Conservation (phyloP, 257 asterid genomes). For the Sherardia arvensis region DNA sequence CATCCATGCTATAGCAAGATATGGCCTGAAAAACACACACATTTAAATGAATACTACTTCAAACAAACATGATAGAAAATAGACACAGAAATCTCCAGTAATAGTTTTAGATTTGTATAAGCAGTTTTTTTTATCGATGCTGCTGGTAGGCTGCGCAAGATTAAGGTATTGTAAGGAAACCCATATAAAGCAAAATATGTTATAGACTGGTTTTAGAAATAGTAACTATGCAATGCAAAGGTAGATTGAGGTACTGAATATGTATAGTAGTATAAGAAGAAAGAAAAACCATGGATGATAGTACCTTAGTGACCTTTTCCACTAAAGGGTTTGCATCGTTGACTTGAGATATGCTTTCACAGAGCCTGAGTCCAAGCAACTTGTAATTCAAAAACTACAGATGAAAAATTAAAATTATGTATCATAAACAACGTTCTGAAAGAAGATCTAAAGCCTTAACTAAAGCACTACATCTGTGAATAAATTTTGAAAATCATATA, state of each 20-base stretch:
- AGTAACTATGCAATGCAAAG: not conserved
- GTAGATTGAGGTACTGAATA: not conserved
- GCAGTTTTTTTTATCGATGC: not conserved
- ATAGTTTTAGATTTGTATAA: not conserved
- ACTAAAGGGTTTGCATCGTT: conserved; percentile 33
- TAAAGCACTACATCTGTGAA: conserved; percentile 16
- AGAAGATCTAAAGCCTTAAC: conserved; percentile 14
- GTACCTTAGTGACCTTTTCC: conserved; percentile 70
- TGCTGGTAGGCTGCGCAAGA: not conserved
- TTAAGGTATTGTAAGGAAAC: not conserved
- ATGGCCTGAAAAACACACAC: conserved; percentile 46
- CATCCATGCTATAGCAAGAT: conserved; percentile 41
- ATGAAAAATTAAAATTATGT: conserved; percentile 28
- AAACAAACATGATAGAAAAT: not conserved
- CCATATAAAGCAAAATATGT: not conserved
- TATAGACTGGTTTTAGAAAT: not conserved
- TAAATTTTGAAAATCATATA: conserved; percentile 9
- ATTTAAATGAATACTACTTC: not conserved
- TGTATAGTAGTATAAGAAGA: not conserved
- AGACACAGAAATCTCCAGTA: not conserved
- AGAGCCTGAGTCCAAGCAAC: conserved; percentile 75
- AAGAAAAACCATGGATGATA: conserved; percentile 7
- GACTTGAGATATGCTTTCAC: conserved; percentile 60
- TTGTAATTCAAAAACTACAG: conserved; percentile 83
- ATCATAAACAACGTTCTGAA: conserved; percentile 12